Conservation (phyloP, 2,329 filamentous ascomycete genomes). For the Coniochaeta hoffmannii region DNA sequence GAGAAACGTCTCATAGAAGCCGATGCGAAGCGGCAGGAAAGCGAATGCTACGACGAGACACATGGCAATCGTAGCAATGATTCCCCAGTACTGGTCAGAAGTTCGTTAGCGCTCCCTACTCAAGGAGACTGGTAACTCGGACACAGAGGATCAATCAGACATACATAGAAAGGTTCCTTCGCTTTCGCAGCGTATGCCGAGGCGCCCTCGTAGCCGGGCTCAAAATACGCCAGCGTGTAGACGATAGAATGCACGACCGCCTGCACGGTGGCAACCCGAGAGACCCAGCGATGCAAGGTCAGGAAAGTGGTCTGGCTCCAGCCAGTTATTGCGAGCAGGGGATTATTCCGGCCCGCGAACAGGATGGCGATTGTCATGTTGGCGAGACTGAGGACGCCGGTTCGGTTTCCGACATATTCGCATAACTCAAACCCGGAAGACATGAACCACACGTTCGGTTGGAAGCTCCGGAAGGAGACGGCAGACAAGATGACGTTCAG, state of each 20-base stretch:
- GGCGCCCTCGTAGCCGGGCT: constrained; percentile 8
- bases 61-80: constrained; percentile 27
- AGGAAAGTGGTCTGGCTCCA: constrained; percentile 29
- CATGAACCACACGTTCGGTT: constrained; percentile 19
- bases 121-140: not conserved
- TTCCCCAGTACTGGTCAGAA: constrained; percentile 30
- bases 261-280: constrained; percentile 16
- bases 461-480: constrained; percentile 20
- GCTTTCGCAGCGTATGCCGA: not conserved
- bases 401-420: constrained; percentile 13
- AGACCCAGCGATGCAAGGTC: constrained; percentile 28
- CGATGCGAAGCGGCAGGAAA: constrained; percentile 25
- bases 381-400: constrained; percentile 25
- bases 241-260: constrained; percentile 24
- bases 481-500: constrained; percentile 26
- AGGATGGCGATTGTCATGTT: constrained; percentile 24
- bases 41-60: constrained; percentile 18
- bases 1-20: constrained; percentile 31
- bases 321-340: constrained; percentile 25
- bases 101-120: constrained; percentile 10
- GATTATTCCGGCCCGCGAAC: constrained; percentile 27
- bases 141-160: not conserved
- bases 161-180: not conserved
- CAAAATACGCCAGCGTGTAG: constrained; percentile 19
- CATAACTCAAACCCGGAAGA: constrained; percentile 13